Percentiles rank a stretch among this genome's conserved stretches.
Evolutionary conservation across 495 filamentous ascomycete genomes (phyloP).

Genomic region (Tuber calosporum): DNA sequence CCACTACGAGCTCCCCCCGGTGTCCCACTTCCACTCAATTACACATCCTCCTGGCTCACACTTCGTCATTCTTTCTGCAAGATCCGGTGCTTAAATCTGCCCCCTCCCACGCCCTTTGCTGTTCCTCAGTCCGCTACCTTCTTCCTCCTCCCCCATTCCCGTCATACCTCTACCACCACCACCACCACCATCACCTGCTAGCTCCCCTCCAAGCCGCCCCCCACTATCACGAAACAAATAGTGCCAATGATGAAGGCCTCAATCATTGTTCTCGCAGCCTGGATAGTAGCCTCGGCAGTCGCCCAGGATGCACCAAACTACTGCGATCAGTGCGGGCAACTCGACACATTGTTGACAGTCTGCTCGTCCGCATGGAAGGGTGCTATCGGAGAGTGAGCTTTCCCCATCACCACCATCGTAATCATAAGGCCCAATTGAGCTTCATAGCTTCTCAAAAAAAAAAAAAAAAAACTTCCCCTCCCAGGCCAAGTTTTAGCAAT

Average conservation of each 20-base stretch:
- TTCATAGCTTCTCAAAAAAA: neutral
- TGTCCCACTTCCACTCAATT: neutral
- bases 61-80: neutral
- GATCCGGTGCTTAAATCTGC: constrained; percentile 3
- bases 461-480: neutral
- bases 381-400: neutral
- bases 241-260: neutral
- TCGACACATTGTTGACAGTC: constrained; percentile 3
- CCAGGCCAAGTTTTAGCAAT: neutral
- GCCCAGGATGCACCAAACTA: neutral
- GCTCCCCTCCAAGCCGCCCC: neutral
- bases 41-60: neutral
- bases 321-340: neutral
- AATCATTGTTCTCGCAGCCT: neutral
- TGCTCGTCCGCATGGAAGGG: constrained; percentile 1
- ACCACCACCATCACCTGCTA: neutral
- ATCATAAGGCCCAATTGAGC: neutral
- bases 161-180: neutral
- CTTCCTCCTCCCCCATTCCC: neutral
- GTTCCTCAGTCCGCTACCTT: neutral
- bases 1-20: neutral
- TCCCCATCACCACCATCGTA: neutral
- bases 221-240: neutral
- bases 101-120: neutral
- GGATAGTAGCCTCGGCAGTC: neutral